These are phyloP conservation scores for Aquilaria sinensis DNA, from an alignment of 345 rosid genomes.

Conservation along the genomic window DNA sequence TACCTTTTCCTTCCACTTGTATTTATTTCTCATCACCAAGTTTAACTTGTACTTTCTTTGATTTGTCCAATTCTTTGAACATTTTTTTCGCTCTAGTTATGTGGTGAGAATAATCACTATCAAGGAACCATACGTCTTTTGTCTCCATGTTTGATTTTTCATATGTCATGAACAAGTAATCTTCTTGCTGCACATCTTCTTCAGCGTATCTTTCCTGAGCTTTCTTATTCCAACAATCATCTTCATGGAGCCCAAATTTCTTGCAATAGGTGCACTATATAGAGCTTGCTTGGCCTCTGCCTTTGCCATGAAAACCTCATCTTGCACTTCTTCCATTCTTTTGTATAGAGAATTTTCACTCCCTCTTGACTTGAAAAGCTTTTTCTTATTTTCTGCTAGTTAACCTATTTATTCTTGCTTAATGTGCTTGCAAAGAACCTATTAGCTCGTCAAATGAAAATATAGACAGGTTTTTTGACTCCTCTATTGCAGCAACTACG, in stretches of 20 bases:
- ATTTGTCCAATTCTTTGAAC: background rate
- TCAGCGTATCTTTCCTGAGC: background rate
- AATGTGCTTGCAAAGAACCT: conserved; percentile 11
- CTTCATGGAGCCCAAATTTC: background rate
- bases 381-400: background rate
- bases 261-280: background rate
- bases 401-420: background rate
- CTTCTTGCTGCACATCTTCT: background rate
- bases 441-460: conserved; percentile 16
- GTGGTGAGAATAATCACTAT: background rate
- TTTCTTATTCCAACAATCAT: background rate
- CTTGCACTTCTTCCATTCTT: background rate
- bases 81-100: background rate
- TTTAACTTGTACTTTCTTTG: no score
- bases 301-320: background rate
- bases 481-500: conserved; percentile 6
- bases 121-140: no score
- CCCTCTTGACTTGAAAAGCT: conserved; percentile 1
- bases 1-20: background rate
- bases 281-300: background rate
- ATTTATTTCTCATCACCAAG: background rate
- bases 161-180: background rate
- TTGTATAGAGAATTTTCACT: background rate
- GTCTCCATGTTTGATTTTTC: no score
- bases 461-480: conserved; percentile 4